A percentile compares a stretch with the other conserved stretches of the same genome.
Evolutionary conservation across 1,284 basidiomycete species (phyloP).

Genomic region (Leccinum solheimii): DNA sequence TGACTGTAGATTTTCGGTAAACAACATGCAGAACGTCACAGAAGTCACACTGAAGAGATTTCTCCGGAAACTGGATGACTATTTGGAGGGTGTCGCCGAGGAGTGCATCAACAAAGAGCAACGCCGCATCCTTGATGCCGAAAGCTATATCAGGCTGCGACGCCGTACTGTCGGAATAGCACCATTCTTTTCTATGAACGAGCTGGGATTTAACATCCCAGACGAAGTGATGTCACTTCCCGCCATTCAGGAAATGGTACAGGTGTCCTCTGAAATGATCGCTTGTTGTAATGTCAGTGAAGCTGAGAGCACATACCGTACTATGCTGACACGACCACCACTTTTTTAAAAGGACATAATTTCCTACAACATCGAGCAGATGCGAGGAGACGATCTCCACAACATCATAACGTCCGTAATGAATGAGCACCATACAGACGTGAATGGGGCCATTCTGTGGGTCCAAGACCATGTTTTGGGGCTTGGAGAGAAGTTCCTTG

Average conservation of each 20-base stretch:
- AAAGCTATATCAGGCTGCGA: background rate
- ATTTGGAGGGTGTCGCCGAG: background rate
- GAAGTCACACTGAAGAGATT: background rate
- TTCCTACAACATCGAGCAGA: background rate
- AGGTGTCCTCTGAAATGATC: background rate
- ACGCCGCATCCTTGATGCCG: background rate
- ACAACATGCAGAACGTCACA: background rate
- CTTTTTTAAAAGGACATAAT: background rate
- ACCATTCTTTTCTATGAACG: background rate
- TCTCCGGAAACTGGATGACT: background rate
- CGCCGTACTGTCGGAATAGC: background rate
- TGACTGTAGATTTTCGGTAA: background rate
- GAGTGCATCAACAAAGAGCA: background rate
- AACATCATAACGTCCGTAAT: constrained; percentile 32
- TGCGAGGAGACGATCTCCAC: background rate
- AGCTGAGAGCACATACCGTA: background rate
- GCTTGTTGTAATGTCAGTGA: background rate
- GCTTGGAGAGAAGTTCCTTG: background rate
- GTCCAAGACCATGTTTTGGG: constrained; percentile 14
- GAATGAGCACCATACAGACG: constrained; percentile 36
- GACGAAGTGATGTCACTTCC: background rate
- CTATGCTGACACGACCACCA: constrained; percentile 1
- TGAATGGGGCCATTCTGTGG: constrained; percentile 40
- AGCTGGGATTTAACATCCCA: background rate
- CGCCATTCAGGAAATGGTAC: background rate